Conservation (phyloP, 176 grass and related monocot genomes). For the Rhynchospora pubera region DNA sequence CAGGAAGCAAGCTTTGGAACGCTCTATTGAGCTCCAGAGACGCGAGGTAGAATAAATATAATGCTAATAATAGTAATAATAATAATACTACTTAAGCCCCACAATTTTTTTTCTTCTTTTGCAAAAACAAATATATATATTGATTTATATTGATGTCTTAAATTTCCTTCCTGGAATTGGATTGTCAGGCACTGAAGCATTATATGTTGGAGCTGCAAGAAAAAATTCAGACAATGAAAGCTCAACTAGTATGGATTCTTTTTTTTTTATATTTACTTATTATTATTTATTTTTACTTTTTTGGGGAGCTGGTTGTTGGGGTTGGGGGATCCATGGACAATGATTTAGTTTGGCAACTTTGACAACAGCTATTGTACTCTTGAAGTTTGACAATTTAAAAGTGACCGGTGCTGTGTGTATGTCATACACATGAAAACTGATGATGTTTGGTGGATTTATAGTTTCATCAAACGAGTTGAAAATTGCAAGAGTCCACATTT, state of each 20-base stretch:
- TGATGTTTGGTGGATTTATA: no score
- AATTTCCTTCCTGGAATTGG: conserved; percentile 3
- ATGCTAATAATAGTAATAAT: not conserved
- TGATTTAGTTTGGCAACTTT: no score
- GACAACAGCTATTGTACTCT: no score
- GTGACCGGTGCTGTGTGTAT: no score
- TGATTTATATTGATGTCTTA: not conserved
- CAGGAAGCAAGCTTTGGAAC: conserved; percentile 64
- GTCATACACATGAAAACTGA: no score
- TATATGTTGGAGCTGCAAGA: conserved; percentile 59
- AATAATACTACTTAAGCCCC: not conserved
- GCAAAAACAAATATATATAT: not conserved
- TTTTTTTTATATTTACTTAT: not conserved
- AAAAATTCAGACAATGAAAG: conserved; percentile 63
- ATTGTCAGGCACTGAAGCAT: conserved; percentile 66
- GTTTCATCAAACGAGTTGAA: no score
- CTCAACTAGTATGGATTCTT: conserved; percentile 51
- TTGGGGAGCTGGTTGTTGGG: no score
- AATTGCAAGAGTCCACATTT: no score
- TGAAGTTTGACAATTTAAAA: no score
- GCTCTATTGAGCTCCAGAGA: conserved; percentile 93
- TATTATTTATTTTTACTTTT: no score
- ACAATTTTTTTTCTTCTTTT: not conserved
- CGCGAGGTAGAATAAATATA: conserved; percentile 52
- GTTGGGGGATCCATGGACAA: no score